Evolutionary conservation across 2,329 filamentous ascomycete species (phyloP).

Genomic region (Xylaria sp.): DNA sequence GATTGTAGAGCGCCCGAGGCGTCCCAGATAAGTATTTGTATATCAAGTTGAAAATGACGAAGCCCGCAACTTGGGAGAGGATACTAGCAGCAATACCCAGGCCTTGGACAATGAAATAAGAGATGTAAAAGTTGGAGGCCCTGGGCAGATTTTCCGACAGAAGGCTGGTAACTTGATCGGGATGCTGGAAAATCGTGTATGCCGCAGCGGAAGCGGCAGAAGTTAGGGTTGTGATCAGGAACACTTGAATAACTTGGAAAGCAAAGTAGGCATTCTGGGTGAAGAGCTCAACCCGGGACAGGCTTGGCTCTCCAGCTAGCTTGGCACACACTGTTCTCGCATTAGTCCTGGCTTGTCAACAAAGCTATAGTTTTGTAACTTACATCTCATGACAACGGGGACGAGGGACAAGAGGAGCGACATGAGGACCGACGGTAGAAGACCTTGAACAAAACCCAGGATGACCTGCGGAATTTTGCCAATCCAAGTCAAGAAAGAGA

Average conservation of each 20-base stretch:
- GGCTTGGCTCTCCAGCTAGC: slow-evolving; percentile 81
- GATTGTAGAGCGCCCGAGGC: slow-evolving; percentile 81
- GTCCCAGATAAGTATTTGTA: slow-evolving; percentile 80
- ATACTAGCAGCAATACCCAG: slow-evolving; percentile 80
- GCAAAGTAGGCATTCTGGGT: slow-evolving; percentile 92
- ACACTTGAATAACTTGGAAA: slow-evolving; percentile 92
- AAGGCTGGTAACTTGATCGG: slow-evolving; percentile 69
- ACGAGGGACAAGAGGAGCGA: slow-evolving; percentile 88
- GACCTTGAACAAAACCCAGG: slow-evolving; percentile 83
- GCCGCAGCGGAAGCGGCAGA: slow-evolving; percentile 81
- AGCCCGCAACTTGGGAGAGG: slow-evolving; percentile 76
- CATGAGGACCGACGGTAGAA: slow-evolving; percentile 82
- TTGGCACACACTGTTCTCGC: slow-evolving; percentile 74
- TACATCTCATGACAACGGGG: slow-evolving; percentile 82
- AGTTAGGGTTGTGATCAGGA: slow-evolving; percentile 84
- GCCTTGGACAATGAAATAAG: slow-evolving; percentile 94
- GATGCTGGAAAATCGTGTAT: slow-evolving; percentile 70
- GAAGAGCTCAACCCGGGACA: slow-evolving; percentile 84
- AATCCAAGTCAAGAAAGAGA: slow-evolving; percentile 78
- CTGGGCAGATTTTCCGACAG: slow-evolving; percentile 81
- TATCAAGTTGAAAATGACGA: slow-evolving; percentile 78
- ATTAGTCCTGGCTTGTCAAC: slow-evolving; percentile 32
- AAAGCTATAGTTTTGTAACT: slow-evolving; percentile 47
- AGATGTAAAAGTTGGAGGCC: slow-evolving; percentile 93
- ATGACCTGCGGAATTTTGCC: slow-evolving; percentile 75